These are phyloP conservation scores for Phymatotrichopsis omnivora DNA, from an alignment of 2,329 filamentous ascomycete species.

Conservation along the genomic window DNA sequence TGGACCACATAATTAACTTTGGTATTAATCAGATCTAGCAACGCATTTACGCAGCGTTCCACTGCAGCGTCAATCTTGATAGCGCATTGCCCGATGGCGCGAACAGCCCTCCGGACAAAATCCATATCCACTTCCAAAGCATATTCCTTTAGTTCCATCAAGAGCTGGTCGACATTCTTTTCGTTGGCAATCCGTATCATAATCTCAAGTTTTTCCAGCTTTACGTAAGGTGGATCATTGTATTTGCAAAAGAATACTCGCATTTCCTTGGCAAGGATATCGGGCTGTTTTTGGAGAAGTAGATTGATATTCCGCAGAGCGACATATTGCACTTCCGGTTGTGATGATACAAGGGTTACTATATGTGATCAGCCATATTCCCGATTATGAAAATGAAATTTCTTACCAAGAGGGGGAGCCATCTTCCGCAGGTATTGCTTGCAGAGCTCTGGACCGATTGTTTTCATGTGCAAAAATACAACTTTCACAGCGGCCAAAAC, in stretches of 20 bases:
- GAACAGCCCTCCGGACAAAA: slow-evolving; percentile 86
- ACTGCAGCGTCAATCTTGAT: slow-evolving; percentile 96
- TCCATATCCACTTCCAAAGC: slow-evolving; percentile 98
- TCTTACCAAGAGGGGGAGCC: slow-evolving; percentile 79
- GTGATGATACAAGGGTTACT: slow-evolving; percentile 93
- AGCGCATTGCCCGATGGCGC: slow-evolving; percentile 92
- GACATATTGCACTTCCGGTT: slow-evolving; percentile 95
- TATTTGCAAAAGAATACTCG: slow-evolving; percentile 99
- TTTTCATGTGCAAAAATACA: slow-evolving; percentile 92
- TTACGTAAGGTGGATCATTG: slow-evolving; percentile 95
- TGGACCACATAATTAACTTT: slow-evolving; percentile 99
- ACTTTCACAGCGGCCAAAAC: slow-evolving; percentile 96
- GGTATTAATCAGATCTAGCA: slow-evolving; percentile 88
- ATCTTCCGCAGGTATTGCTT: slow-evolving; percentile 94
- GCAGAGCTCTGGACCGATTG: slow-evolving; percentile 65
- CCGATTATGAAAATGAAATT: slow-evolving; percentile 2
- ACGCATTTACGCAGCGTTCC: slow-evolving; percentile 88
- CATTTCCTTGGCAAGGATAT: slow-evolving; percentile 93
- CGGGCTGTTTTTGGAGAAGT: slow-evolving; percentile 86
- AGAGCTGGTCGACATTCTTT: slow-evolving; percentile 85
- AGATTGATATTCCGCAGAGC: slow-evolving; percentile 93
- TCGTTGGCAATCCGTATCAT: slow-evolving; percentile 99
- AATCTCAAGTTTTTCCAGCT: slow-evolving; percentile 94
- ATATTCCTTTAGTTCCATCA: slow-evolving; percentile 94
- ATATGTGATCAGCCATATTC: slow-evolving; percentile 9